These are phyloP conservation scores for Aspergillus haitiensis DNA, from an alignment of 495 filamentous ascomycete species.

Conservation along the genomic window DNA sequence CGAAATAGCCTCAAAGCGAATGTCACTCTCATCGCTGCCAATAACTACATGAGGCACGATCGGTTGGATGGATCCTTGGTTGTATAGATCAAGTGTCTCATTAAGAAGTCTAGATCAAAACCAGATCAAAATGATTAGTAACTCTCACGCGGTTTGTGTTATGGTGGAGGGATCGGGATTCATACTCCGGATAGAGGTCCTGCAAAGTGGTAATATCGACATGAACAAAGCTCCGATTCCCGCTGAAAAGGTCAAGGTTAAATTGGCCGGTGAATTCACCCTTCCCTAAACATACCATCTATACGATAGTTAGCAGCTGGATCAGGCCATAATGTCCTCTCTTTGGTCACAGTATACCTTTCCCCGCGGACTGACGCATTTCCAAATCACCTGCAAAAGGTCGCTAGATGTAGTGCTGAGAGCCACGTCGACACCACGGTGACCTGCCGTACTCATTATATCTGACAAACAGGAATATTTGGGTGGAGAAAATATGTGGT, in stretches of 20 bases:
- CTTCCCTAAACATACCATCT: neutral
- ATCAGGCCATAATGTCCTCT: neutral
- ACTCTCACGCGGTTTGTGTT: too few species aligned
- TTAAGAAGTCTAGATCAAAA: neutral
- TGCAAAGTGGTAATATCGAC: constrained; percentile 5
- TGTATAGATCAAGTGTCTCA: neutral
- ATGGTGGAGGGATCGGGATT: neutral
- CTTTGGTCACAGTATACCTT: neutral
- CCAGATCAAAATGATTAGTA: too few species aligned
- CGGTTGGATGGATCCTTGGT: neutral
- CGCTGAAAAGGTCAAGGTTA: constrained; percentile 36
- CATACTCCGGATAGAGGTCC: neutral
- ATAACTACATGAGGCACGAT: neutral
- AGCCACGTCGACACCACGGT: neutral
- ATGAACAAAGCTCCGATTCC: constrained; percentile 25
- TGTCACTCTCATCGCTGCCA: neutral
- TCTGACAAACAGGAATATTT: too few species aligned
- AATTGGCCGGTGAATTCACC: neutral
- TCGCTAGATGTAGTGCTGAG: neutral
- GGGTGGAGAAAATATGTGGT: too few species aligned
- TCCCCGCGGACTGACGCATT: neutral
- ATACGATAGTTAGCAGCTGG: neutral
- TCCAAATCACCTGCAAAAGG: neutral
- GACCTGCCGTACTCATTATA: neutral
- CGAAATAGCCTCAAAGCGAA: neutral